Evolutionary conservation across 2,329 filamentous ascomycete genomes (phyloP).

Genomic region (Fusarium camptoceras): DNA sequence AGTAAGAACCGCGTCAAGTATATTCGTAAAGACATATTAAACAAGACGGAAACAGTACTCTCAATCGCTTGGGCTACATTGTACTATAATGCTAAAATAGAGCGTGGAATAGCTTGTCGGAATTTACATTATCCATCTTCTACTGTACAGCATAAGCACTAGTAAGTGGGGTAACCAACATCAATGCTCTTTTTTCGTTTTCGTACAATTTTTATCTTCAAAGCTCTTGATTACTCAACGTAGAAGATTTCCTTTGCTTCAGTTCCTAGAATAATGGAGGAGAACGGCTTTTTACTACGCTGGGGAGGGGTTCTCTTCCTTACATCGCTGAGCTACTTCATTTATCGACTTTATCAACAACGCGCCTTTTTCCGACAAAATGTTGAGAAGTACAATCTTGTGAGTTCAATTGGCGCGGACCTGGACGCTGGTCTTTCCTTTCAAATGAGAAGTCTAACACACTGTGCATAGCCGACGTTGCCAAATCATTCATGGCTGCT

Average conservation of each 20-base stretch:
- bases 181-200: not conserved
- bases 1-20: not conserved
- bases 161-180: not conserved
- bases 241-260: not conserved
- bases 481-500: conserved; percentile 2
- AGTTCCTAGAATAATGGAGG: not conserved
- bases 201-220: accelerated
- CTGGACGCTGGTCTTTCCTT: not conserved
- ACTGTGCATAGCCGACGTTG: not conserved
- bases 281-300: not conserved
- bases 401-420: not conserved
- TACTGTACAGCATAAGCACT: not conserved
- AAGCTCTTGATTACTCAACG: not conserved
- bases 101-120: not conserved
- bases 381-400: not conserved
- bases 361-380: not conserved
- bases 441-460: not conserved
- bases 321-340: not conserved
- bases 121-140: not conserved
- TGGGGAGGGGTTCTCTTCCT: not conserved
- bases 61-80: not conserved
- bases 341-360: not conserved
- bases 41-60: not conserved
- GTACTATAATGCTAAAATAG: not conserved
- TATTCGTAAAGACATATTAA: accelerated